A percentile compares a stretch with the other conserved stretches of the same genome.
These are phyloP conservation scores for Ophiostoma montium DNA, from an alignment of 2,329 filamentous ascomycete species.

Conservation along the genomic window DNA sequence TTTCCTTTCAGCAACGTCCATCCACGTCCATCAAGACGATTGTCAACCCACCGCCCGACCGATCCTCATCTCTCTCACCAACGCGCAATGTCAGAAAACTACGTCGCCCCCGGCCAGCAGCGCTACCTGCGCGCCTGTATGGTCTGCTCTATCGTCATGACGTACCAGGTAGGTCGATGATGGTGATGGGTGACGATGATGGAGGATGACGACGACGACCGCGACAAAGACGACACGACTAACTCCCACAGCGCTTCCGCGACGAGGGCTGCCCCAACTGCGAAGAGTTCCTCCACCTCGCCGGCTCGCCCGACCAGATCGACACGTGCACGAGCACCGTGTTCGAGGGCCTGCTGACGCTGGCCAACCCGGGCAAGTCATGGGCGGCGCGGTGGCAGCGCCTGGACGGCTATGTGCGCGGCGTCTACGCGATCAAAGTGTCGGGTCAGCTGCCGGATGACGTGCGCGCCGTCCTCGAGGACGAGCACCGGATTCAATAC, in stretches of 20 bases:
- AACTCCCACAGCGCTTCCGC: conserved; percentile 58
- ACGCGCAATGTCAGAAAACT: conserved; percentile 42
- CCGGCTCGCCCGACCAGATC: conserved; percentile 64
- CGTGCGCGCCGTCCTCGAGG: conserved; percentile 43
- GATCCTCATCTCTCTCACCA: neutral
- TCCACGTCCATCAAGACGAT: too few relatives aligned
- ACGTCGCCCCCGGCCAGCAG: conserved; percentile 59
- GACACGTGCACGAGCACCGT: conserved; percentile 91
- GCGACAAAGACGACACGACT: neutral
- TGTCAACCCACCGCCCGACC: too few relatives aligned
- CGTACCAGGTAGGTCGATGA: conserved; percentile 42
- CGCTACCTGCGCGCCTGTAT: conserved; percentile 92
- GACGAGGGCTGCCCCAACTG: conserved; percentile 90
- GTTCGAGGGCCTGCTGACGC: conserved; percentile 81
- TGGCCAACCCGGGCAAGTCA: conserved; percentile 67
- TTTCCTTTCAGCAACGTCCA: neutral
- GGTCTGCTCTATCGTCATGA: conserved; percentile 93
- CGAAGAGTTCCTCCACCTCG: conserved; percentile 78
- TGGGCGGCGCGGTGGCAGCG: conserved; percentile 98
- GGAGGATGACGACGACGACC: neutral
- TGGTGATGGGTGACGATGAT: too few relatives aligned
- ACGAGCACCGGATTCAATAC: conserved; percentile 49
- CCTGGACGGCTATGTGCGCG: conserved; percentile 72
- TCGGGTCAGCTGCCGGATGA: conserved; percentile 64
- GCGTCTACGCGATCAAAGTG: conserved; percentile 91